Evolutionary conservation across 192 early-diverging fungal genomes (phyloP).

Genomic region (Entrophospora sp.): DNA sequence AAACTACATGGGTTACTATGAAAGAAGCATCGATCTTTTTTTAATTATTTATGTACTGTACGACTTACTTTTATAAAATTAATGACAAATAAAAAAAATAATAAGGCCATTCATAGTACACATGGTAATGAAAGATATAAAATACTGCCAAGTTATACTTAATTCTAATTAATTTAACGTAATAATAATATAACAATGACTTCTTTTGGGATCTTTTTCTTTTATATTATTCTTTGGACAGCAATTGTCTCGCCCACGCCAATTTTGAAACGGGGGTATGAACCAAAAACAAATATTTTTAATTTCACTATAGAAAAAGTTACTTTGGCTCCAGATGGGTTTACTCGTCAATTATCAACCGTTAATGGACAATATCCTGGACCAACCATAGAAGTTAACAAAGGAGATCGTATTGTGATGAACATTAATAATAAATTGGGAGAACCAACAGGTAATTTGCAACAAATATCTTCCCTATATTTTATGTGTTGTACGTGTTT

Average conservation of each 20-base stretch:
- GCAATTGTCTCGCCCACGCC: slow-evolving; percentile 3
- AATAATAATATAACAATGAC: slow-evolving; percentile 8
- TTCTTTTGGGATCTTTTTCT: slow-evolving; percentile 8
- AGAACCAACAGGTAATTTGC: slow-evolving; percentile 14
- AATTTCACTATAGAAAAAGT: slow-evolving; percentile 4
- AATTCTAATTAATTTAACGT: slow-evolving; percentile 11
- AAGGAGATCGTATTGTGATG: slow-evolving; percentile 39
- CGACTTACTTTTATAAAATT: slow-evolving; percentile 9
- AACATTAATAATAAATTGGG: slow-evolving; percentile 26
- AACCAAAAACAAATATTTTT: slow-evolving; percentile 9
- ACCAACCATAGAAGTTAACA: slow-evolving; percentile 37
- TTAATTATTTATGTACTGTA: slow-evolving; percentile 13
- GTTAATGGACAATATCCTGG: slow-evolving; percentile 48
- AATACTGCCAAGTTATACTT: slow-evolving; percentile 7
- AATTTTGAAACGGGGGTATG: slow-evolving; percentile 6
- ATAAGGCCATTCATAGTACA: slow-evolving; percentile 4
- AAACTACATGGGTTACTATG: slow-evolving; percentile 6
- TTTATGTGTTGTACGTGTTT: slow-evolving; percentile 7
- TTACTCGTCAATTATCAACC: slow-evolving; percentile 27
- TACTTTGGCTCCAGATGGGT: slow-evolving; percentile 30
- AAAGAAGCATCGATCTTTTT: slow-evolving; percentile 13
- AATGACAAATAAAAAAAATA: slow-evolving; percentile 4
- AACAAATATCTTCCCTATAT: slow-evolving; percentile 9
- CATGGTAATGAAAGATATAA: slow-evolving; percentile 9
- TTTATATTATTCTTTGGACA: background rate